A percentile compares a stretch with the other conserved stretches of the same genome.
phyloP scores from a whole-genome alignment of 768 basidiomycete species.

The Leccinum olivaceopallidum region DNA sequence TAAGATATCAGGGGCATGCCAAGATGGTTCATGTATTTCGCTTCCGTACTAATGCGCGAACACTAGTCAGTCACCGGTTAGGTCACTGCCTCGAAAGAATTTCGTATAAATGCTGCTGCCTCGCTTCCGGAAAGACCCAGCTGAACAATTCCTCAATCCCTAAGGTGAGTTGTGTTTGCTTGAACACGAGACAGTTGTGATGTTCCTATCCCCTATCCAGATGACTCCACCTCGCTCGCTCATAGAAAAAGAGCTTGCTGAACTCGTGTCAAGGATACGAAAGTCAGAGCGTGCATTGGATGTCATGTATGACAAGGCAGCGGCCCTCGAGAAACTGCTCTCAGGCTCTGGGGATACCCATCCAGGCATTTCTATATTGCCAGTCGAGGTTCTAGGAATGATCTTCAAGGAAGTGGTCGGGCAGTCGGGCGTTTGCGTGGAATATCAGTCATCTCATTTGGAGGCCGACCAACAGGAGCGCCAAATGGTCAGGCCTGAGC shows the following conservation, averaged over 20 bases:
- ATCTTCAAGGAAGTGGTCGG: conserved; percentile 24
- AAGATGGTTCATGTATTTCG: conserved; percentile 8
- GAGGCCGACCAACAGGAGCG: conserved; percentile 10
- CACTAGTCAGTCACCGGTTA: not conserved
- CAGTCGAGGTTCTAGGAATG: conserved; percentile 29
- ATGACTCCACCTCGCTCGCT: conserved; percentile 9
- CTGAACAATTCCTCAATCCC: not conserved
- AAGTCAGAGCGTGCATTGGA: conserved; percentile 20
- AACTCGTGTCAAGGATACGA: conserved; percentile 22
- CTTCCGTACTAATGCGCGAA: conserved; percentile 3
- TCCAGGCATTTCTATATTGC: conserved; percentile 21
- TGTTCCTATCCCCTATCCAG: conserved; percentile 3
- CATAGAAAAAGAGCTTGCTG: conserved; percentile 16
- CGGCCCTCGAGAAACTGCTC: conserved; percentile 12
- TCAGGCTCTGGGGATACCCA: not conserved
- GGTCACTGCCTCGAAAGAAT: conserved; percentile 10
- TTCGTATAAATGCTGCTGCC: conserved; percentile 15
- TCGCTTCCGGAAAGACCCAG: not conserved
- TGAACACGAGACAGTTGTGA: not conserved
- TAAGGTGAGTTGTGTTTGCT: conserved; percentile 14
- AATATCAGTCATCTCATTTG: conserved; percentile 2
- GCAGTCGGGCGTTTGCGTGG: conserved; percentile 4
- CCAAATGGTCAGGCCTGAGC: conserved; percentile 23
- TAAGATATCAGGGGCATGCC: not conserved
- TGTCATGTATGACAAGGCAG: conserved; percentile 22